Conservation (phyloP, 495 filamentous ascomycete species). For the Umbilicaria muhlenbergii region DNA sequence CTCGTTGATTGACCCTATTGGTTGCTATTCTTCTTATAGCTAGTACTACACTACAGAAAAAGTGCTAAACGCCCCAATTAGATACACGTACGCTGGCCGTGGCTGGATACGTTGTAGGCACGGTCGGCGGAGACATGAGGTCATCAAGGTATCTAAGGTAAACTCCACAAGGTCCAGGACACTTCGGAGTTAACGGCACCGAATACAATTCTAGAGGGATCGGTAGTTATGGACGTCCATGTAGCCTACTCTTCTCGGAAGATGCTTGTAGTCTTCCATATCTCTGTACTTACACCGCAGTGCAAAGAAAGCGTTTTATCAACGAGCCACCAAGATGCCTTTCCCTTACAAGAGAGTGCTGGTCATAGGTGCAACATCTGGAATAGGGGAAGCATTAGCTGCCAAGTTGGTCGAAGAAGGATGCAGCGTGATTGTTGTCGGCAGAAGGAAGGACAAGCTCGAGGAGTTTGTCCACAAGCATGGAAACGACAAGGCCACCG, state of each 20-base stretch:
- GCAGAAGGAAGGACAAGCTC: conserved; percentile 49
- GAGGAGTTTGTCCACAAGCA: conserved; percentile 44
- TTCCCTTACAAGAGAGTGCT: conserved; percentile 56
- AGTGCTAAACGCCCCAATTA: too few species aligned
- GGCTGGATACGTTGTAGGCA: too few species aligned
- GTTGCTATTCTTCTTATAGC: too few species aligned
- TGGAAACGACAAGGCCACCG: conserved; percentile 34
- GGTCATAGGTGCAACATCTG: conserved; percentile 54
- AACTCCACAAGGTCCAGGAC: too few species aligned
- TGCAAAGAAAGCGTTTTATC: conserved; percentile 26
- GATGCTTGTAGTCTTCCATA: background rate
- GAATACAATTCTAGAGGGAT: too few species aligned
- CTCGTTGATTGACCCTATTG: too few species aligned
- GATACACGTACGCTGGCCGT: too few species aligned
- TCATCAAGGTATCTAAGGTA: background rate
- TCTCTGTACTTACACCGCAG: conserved; percentile 4
- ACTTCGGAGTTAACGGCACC: too few species aligned
- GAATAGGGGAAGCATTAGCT: conserved; percentile 53
- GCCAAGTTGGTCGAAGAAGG: conserved; percentile 45
- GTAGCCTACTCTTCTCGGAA: too few species aligned
- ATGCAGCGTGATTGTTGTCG: conserved; percentile 43
- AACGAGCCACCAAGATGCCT: conserved; percentile 21
- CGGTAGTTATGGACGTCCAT: too few species aligned
- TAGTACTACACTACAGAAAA: too few species aligned
- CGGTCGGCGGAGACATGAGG: conserved; percentile 3